phyloP scores from a whole-genome alignment of 2,329 filamentous ascomycete species.

The Nemania bipapillata region DNA sequence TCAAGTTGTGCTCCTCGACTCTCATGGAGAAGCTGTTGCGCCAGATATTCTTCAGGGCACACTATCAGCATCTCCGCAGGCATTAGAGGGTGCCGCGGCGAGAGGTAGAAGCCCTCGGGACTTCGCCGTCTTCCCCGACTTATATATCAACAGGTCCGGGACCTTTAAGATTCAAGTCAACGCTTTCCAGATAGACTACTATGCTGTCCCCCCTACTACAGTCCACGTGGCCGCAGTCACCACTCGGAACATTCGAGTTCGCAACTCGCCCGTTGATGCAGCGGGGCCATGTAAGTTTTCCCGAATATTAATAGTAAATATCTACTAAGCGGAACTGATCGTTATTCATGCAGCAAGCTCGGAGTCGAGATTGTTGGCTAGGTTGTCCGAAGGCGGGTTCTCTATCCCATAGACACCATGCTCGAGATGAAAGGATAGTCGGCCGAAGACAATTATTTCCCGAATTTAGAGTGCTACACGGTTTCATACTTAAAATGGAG shows the following conservation, averaged over 20 bases:
- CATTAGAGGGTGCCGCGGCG: constrained; percentile 34
- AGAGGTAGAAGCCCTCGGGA: constrained; percentile 32
- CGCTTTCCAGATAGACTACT: constrained; percentile 43
- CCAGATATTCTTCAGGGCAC: constrained; percentile 40
- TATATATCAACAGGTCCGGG: constrained; percentile 40
- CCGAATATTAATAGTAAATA: background rate
- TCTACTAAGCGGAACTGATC: constrained; percentile 4
- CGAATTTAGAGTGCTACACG: background rate
- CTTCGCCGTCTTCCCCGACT: constrained; percentile 45
- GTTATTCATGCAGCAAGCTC: constrained; percentile 11
- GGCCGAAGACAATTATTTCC: background rate
- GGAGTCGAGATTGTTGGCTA: constrained; percentile 20
- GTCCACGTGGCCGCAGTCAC: constrained; percentile 30
- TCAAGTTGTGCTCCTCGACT: constrained; percentile 43
- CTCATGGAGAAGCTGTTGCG: constrained; percentile 37
- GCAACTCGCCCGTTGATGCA: constrained; percentile 38
- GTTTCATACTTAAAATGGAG: background rate
- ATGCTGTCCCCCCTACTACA: constrained; percentile 31
- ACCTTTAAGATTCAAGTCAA: constrained; percentile 42
- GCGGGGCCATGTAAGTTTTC: constrained; percentile 43
- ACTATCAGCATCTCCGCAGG: constrained; percentile 35
- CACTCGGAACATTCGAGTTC: constrained; percentile 39
- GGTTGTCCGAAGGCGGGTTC: constrained; percentile 14
- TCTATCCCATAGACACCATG: constrained; percentile 19
- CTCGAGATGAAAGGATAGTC: background rate